Evolutionary conservation across 164 flowering plant species (phyloP), one percentile per base, ranked within the genome.

Genomic region (Piper longum): DNA sequence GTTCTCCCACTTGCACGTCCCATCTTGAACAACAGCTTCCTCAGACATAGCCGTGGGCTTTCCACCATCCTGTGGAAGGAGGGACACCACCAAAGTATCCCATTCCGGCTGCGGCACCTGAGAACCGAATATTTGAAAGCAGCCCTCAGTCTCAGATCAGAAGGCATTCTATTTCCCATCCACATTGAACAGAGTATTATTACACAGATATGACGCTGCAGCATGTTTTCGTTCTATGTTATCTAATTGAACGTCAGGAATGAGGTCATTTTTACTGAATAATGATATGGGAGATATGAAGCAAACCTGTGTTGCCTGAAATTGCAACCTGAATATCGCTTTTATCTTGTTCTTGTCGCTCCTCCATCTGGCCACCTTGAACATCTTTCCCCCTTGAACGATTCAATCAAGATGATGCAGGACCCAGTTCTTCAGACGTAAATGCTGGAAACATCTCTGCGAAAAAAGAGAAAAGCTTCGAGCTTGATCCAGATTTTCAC

Each of bases 281-380:
- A 26, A 16, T n/a, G 9, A 48, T 39, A 16, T 8, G 18, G 14
- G 62, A 26, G 36, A 26, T 26, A 60, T 41, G 14, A 52, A 19
- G 62, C 14, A 2, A 12, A 91, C 98, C 91, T 89, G 85, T 73
- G 92, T 81, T 40, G 84, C 96, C 66, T 80, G 87, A 71, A 91
- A 84, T 81, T 89, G 96, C 73, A 91, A 73, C 63, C 76, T 89
- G 81, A 87, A 89, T 3, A 72, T 82, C 64, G 71, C 78, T 73
- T 85, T 89, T 85, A 85, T 71, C 83, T 76, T 91, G 88, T 78
- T 84, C 86, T 83, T 89, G 67, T 91, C 96, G 73, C 79, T 82
- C 80, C 91, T 85, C 98, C 98, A 91, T 48, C 52, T 48, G 52
- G 52, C 52, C 45, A 89, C 67, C 83, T 76, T 80, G 75, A 88